A percentile compares a stretch with the other conserved stretches of the same genome.
Evolutionary conservation across 345 rosid genomes (phyloP).

Genomic region (Linum usitatissimum): DNA sequence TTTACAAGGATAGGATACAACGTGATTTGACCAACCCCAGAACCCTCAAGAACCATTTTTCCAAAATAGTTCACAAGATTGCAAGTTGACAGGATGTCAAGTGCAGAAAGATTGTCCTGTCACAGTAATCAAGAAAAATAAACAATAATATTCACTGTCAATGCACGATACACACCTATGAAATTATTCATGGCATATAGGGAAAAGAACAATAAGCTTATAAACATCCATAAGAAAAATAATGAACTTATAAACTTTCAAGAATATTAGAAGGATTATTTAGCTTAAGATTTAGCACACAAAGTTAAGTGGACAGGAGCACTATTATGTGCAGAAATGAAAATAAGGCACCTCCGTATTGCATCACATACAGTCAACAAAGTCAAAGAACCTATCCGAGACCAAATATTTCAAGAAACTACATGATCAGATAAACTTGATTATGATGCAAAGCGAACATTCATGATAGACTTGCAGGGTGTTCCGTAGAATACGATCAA

Average conservation of each 20-base stretch:
- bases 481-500: background rate
- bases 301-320: background rate
- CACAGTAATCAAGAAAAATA: constrained; percentile 22
- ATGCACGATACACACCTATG: background rate
- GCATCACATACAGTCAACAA: background rate
- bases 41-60: constrained; percentile 98
- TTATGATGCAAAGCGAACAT: background rate
- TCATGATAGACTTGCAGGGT: background rate
- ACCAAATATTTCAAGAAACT: background rate
- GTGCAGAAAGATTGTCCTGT: constrained; percentile 97
- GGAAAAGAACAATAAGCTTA: background rate
- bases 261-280: too few species aligned
- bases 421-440: background rate
- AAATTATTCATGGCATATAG: background rate
- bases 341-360: background rate
- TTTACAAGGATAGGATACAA: constrained; percentile 74
- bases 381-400: background rate
- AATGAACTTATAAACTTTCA: too few species aligned
- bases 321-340: background rate
- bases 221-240: too few species aligned
- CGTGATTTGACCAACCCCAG: constrained; percentile 96
- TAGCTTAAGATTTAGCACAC: background rate
- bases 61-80: constrained; percentile 97
- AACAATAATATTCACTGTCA: background rate
- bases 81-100: constrained; percentile 90